These are phyloP conservation scores for Trichoderma sp. DNA, from an alignment of 2,329 filamentous ascomycete genomes.

Conservation along the genomic window DNA sequence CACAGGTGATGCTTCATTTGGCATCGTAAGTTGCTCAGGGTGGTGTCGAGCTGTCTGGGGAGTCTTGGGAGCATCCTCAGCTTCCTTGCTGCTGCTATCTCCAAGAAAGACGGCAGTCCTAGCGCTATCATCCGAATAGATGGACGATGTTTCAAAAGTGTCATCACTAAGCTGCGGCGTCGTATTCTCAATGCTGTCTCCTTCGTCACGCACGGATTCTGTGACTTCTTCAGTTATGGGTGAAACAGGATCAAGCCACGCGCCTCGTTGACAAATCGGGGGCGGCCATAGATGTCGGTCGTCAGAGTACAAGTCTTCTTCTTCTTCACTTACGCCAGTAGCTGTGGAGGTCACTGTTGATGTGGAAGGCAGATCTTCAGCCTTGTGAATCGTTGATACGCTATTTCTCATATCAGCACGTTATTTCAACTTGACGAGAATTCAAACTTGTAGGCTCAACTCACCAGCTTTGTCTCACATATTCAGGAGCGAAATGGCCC, in stretches of 20 bases:
- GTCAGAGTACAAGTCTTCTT: conserved; percentile 9
- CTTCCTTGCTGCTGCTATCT: not conserved
- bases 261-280: not conserved
- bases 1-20: not conserved
- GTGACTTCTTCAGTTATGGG: not conserved
- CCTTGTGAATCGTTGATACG: not conserved
- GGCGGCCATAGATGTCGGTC: conserved; percentile 11
- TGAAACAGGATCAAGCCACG: not conserved
- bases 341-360: not conserved
- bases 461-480: not conserved
- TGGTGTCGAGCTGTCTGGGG: not conserved
- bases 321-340: not conserved
- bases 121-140: conserved; percentile 26
- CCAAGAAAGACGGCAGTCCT: conserved; percentile 21
- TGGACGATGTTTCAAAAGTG: conserved; percentile 23
- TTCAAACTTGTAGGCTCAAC: not conserved
- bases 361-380: not conserved
- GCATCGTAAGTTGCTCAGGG: not conserved
- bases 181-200: not conserved
- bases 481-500: not conserved
- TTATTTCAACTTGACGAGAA: not conserved
- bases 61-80: not conserved
- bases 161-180: conserved; percentile 12
- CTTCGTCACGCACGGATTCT: not conserved
- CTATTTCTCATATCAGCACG: not conserved